Base-by-base conservation (phyloP, 371 early-diverging fungal genomes). In the Rhizopus stolonifer region DNA sequence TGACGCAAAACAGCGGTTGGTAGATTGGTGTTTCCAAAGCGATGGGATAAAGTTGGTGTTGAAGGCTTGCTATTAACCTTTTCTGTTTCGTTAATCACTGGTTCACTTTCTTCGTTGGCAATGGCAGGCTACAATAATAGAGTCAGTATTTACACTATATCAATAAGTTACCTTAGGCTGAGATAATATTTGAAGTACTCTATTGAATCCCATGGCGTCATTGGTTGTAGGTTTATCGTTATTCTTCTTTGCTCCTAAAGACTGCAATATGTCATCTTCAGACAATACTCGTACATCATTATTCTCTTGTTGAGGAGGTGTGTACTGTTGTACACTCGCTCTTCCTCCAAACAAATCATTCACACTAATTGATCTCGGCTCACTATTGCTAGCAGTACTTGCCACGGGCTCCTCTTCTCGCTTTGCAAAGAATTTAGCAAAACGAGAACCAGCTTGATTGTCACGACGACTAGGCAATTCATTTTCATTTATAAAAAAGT, bases 1-100 rank as follows among this genome's bases (percentile, higher is more conserved):
- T 85, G 85, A 36, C 85, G 82, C 36, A 82, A 69, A 11, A 85
- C 85, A 22, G 83, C 82, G 4, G 85, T 85, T 9, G 85, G 85
- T n/a, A 85, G 61, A 38, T 82, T 83, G 9, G 36, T 36, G 11
- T 79, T 80, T 31, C 78, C 82, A 67, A 85, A 79, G 22, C 71
- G 61, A 38, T 63, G 71, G 40, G 45, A 60, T 29, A 29, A 46
- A 25, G 39, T 59, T 54, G 31, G 61, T 39, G 34, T 62, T 46
- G 34, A 61, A 29, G 38, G 61, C 25, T 34, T 52, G 25, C 23
- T 56, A 7, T 45, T 43, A 32, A 21, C 33, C 22, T 34, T 14
- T 47, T 38, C 51, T 49, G 23, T 38, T n/a, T 8, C 36, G 14
- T 36, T 14, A 5, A 15, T n/a, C 5, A 15, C 36, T 36, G 36